Base-by-base conservation (phyloP, 345 rosid species). In the Balakata baccata region DNA sequence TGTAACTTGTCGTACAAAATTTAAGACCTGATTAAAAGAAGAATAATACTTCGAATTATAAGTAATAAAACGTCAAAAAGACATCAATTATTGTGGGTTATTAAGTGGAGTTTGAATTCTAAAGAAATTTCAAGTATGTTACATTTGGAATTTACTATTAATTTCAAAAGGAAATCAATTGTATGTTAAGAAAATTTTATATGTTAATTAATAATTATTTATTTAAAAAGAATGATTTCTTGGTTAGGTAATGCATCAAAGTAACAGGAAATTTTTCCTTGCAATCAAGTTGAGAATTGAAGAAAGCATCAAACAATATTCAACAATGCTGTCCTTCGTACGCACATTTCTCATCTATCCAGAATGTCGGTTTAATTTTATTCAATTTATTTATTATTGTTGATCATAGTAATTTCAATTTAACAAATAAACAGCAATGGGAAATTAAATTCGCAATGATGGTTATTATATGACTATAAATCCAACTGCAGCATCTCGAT, bases 251-350 rank as follows among this genome's bases (percentile, higher is more conserved):
- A 54, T 7, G 59, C 59, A 54, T 54, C 25, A 54, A 54, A 54
- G 59, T 22, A 54, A 37, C 20, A 61, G 6, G 45, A 61, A 41
- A 18, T 0, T 18, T 39, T 3, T 64, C 52, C 80, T 81, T 77
- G 81, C 79, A n/a, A n/a, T n/a, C n/a, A 81, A 74, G 81, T 18
- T 66, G 67, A 71, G 74, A 60, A 61, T 37, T 77, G 41, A 74
- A 37, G 76, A 22, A 11, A 54, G 59, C 59, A 18, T 22, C 59
- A 54, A 18, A 11, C 59, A 54, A 54, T 25, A 54, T 18, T 22
- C 2, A 29, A 54, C 59, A 54, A 54, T 22, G 18, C 18, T 54
- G 25, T 20, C 59, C 23, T 54, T 22, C 59, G 10, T 54, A 54
- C 59, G 6, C 1, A 54, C 59, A 54, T 54, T 18, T 18, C 20